Evolutionary conservation across 495 filamentous ascomycete species (phyloP), one percentile per base, ranked within the genome.

Genomic region (Aspergillus incahuasiensis): DNA sequence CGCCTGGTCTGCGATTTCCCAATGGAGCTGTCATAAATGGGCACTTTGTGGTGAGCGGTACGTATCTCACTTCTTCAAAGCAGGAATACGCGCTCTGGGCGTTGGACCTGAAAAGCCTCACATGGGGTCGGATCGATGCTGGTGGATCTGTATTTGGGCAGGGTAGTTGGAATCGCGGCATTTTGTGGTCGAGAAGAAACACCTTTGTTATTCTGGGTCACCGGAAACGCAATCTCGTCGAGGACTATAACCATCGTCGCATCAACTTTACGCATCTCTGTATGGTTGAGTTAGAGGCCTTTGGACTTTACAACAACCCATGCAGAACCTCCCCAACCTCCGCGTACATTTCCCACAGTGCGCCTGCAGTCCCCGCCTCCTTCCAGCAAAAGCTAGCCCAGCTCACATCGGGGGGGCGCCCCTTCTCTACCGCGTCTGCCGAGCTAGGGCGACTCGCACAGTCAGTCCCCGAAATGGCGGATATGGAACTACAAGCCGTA

Each of bases 31-130:
- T 98, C 30, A 88, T 97, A 57, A 91, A 92, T 61, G 90, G 89
- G 25, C 90, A 97, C 68, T 96, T 98, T 57, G 90, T 98, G 28
- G 91, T 98, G 40, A 95, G 90, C 59, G 94, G 94, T 24, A 97
- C 95, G 0, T 98, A 96, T 65, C 78, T 98, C 39, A 98, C 95
- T 1, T 96, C 91, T 7, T 96, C 91, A 15, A 97, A 96, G 68
- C 94, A 97, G 64, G 94, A 98, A 74, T 98, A 98, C 72, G 92
- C 95, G 0, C 79, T 98, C 1, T 98, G 94, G 94, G 94, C 92
- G 15, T 74, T 98, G 44, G 91, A 97, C 66, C 73, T 98, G 46
- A 83, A 84, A 54, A 92, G 84, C 2, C 71, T 98, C 41, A 92
- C 86, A 1, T 98, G 94, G 94, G 89, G 87, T 41, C 87, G 94